Percentiles rank a stretch among this genome's conserved stretches.
Evolutionary conservation across 805 yeast genomes (phyloP).

Genomic region (Barnettozyma siamensis): DNA sequence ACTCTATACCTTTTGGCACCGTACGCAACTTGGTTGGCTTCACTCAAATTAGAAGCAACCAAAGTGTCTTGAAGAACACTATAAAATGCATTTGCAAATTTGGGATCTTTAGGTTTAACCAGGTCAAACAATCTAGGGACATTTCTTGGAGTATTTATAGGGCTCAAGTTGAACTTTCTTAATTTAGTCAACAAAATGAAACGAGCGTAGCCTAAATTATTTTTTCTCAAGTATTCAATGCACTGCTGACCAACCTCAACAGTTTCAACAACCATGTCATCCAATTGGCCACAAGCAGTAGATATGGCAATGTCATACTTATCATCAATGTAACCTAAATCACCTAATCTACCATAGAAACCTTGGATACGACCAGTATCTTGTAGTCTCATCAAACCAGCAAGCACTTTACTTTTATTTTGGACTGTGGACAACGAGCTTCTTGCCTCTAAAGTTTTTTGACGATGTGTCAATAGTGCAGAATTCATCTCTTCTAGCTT

Average conservation of each 20-base stretch:
- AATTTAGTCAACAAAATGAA: slow-evolving; percentile 78
- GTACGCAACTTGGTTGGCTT: slow-evolving; percentile 86
- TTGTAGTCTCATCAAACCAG: slow-evolving; percentile 61
- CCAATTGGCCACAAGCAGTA: slow-evolving; percentile 87
- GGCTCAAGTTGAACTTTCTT: slow-evolving; percentile 50
- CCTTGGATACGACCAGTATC: slow-evolving; percentile 81
- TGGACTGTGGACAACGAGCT: slow-evolving; percentile 50
- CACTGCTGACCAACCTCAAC: slow-evolving; percentile 68
- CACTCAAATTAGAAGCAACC: slow-evolving; percentile 70
- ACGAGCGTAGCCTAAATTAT: slow-evolving; percentile 81
- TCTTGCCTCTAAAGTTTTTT: slow-evolving; percentile 61
- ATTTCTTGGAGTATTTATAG: slow-evolving; percentile 64
- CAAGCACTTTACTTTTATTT: slow-evolving; percentile 67
- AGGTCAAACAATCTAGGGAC: slow-evolving; percentile 84
- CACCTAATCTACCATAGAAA: slow-evolving; percentile 87
- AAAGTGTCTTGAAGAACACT: slow-evolving; percentile 82
- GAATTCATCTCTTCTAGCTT: slow-evolving; percentile 50
- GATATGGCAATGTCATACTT: slow-evolving; percentile 90
- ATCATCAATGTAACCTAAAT: slow-evolving; percentile 84
- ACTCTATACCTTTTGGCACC: slow-evolving; percentile 78
- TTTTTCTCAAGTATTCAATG: slow-evolving; percentile 76
- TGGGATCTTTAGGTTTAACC: slow-evolving; percentile 57
- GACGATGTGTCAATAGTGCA: slow-evolving; percentile 49
- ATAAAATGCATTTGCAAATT: slow-evolving; percentile 82
- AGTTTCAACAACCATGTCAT: slow-evolving; percentile 87